Evolutionary conservation across 768 basidiomycete species (phyloP).

Genomic region (Boletus rubescentipes): DNA sequence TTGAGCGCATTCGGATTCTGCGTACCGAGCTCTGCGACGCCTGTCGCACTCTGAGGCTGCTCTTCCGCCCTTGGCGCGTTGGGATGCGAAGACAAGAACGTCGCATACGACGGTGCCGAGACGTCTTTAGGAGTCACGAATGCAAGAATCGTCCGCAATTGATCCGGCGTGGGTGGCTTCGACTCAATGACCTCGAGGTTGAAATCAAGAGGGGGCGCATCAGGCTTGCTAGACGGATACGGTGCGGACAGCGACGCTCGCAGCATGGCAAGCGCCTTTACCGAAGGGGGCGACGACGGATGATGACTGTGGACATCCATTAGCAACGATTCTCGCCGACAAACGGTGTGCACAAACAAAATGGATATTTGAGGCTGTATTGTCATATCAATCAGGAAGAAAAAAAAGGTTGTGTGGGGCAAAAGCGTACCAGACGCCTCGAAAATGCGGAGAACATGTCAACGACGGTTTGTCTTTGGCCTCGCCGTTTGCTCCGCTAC

Average conservation of each 20-base stretch:
- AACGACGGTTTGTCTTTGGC: neutral
- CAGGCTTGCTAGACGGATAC: slow-evolving; percentile 53
- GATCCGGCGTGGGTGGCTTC: slow-evolving; percentile 62
- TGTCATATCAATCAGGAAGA: neutral
- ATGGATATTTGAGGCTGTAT: slow-evolving; percentile 60
- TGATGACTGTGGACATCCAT: slow-evolving; percentile 49
- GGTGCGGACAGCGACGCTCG: slow-evolving; percentile 56
- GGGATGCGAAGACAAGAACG: slow-evolving; percentile 66
- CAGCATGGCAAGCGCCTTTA: slow-evolving; percentile 57
- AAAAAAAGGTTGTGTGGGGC: neutral
- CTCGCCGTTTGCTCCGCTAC: neutral
- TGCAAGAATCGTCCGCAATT: slow-evolving; percentile 63
- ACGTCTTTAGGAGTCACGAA: slow-evolving; percentile 43
- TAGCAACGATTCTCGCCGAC: slow-evolving; percentile 10
- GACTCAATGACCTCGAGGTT: slow-evolving; percentile 71
- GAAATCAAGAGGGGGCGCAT: slow-evolving; percentile 58
- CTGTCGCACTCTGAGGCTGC: slow-evolving; percentile 41
- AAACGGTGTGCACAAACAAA: slow-evolving; percentile 44
- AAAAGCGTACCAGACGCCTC: slow-evolving; percentile 31
- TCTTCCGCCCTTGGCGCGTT: slow-evolving; percentile 37
- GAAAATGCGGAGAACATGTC: slow-evolving; percentile 40
- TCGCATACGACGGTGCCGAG: slow-evolving; percentile 32
- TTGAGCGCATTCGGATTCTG: slow-evolving; percentile 62
- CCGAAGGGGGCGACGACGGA: slow-evolving; percentile 63
- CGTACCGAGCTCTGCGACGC: slow-evolving; percentile 48